Evolutionary conservation across 306 rosid genomes (phyloP).

Genomic region (Canavalia gladiata): DNA sequence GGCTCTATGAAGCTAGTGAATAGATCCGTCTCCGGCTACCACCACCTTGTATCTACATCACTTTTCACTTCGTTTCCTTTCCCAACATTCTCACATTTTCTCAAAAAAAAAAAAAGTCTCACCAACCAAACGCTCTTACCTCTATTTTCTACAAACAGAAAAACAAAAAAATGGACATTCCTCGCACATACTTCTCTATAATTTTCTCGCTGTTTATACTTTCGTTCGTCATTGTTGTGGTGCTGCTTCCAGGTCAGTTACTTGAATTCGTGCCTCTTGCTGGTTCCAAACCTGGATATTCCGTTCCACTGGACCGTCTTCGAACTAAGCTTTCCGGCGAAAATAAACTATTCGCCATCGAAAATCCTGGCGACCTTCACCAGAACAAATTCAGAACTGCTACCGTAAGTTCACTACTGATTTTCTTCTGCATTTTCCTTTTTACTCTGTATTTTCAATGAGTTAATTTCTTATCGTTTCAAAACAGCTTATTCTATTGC

Average conservation of each 20-base stretch:
- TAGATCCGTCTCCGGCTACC: background rate
- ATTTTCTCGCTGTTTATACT: conserved; percentile 11
- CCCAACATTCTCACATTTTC: conserved; percentile 16
- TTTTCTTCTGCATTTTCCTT: no score
- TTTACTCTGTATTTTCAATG: background rate
- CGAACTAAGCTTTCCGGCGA: conserved; percentile 24
- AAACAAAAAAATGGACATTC: conserved; percentile 22
- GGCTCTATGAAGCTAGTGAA: background rate
- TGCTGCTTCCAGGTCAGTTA: conserved; percentile 32
- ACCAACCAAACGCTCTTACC: background rate
- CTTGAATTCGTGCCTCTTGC: background rate
- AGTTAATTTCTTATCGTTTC: background rate
- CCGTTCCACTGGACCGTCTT: background rate
- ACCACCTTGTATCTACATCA: background rate
- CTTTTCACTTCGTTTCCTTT: background rate
- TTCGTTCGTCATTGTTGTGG: background rate
- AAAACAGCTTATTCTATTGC: background rate
- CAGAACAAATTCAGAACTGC: background rate
- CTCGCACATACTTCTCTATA: background rate
- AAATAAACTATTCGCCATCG: conserved; percentile 36
- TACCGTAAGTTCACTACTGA: background rate
- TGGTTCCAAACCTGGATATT: background rate
- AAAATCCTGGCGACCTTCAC: background rate
- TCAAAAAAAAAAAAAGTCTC: background rate
- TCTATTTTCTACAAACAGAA: background rate